Conservation (phyloP, 1,139 yeast genomes). For the Insectozyma bohioensis region DNA sequence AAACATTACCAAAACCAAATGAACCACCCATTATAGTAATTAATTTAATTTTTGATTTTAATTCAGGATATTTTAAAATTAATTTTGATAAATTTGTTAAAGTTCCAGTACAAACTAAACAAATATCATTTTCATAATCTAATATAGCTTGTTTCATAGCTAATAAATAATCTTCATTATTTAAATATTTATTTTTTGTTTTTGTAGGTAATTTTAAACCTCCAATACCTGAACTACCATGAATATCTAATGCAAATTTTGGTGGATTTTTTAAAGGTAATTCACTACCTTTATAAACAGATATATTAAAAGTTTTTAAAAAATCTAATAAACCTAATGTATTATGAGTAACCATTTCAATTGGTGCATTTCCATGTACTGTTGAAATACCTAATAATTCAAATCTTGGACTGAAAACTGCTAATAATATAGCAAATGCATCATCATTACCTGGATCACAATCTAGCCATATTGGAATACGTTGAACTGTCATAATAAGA, state of each 20-base stretch:
- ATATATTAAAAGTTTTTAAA: slow-evolving; percentile 37
- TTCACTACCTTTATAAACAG: slow-evolving; percentile 67
- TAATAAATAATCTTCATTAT: slow-evolving; percentile 47
- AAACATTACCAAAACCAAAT: slow-evolving; percentile 44
- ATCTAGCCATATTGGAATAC: slow-evolving; percentile 79
- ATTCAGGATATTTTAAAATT: slow-evolving; percentile 51
- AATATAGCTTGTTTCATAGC: slow-evolving; percentile 56
- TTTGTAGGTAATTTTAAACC: slow-evolving; percentile 62
- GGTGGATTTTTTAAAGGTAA: slow-evolving; percentile 54
- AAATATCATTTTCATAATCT: slow-evolving; percentile 43
- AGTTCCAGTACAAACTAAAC: slow-evolving; percentile 70
- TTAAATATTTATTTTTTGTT: slow-evolving; percentile 31
- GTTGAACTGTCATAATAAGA: slow-evolving; percentile 9
- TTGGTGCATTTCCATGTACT: slow-evolving; percentile 77
- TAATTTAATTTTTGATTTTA: slow-evolving; percentile 43
- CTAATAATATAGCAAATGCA: slow-evolving; percentile 70
- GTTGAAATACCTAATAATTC: slow-evolving; percentile 74
- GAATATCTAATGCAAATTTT: slow-evolving; percentile 60
- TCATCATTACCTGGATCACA: slow-evolving; percentile 96
- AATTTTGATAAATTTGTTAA: slow-evolving; percentile 66
- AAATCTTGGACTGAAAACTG: slow-evolving; percentile 59
- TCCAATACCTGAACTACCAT: slow-evolving; percentile 74
- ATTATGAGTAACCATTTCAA: slow-evolving; percentile 66
- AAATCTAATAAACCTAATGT: slow-evolving; percentile 67
- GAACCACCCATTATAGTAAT: slow-evolving; percentile 82